Conservation (phyloP, 805 yeast species). For the Myxozyma melibiosi region DNA sequence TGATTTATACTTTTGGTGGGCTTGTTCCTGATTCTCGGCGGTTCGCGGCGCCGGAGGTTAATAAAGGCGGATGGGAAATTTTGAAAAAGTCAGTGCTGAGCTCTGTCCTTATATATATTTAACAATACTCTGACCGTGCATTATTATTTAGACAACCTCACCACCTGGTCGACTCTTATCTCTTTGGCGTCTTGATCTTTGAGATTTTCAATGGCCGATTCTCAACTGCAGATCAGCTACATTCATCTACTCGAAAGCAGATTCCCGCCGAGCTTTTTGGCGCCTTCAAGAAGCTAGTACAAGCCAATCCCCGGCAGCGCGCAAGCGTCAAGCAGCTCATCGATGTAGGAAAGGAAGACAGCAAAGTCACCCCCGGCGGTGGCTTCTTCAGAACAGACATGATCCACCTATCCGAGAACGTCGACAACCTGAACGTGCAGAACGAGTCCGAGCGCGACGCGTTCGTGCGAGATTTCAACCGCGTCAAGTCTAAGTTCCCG, state of each 20-base stretch:
- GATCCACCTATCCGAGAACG: constrained; percentile 54
- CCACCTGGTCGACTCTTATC: constrained; percentile 59
- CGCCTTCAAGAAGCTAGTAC: constrained; percentile 48
- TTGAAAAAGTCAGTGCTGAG: constrained; percentile 17
- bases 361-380: constrained; percentile 27
- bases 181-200: constrained; percentile 59
- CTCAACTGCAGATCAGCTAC: constrained; percentile 26
- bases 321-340: constrained; percentile 42
- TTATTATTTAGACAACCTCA: constrained; percentile 37
- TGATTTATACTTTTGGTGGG: constrained; percentile 40
- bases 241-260: constrained; percentile 30
- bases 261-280: constrained; percentile 47
- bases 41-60: constrained; percentile 59
- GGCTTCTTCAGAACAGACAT: constrained; percentile 48
- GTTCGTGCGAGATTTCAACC: constrained; percentile 46
- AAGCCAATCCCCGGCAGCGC: constrained; percentile 46
- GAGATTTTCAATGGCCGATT: constrained; percentile 47
- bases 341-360: constrained; percentile 28
- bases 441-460: constrained; percentile 56
- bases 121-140: constrained; percentile 35
- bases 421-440: constrained; percentile 60
- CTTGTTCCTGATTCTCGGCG: constrained; percentile 42
- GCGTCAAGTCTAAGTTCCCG: constrained; percentile 47
- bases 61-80: constrained; percentile 48
- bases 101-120: background rate